Evolutionary conservation across 2,329 filamentous ascomycete genomes (phyloP), one percentile per base, ranked within the genome.

Genomic region (Epicoccum sorghinum): DNA sequence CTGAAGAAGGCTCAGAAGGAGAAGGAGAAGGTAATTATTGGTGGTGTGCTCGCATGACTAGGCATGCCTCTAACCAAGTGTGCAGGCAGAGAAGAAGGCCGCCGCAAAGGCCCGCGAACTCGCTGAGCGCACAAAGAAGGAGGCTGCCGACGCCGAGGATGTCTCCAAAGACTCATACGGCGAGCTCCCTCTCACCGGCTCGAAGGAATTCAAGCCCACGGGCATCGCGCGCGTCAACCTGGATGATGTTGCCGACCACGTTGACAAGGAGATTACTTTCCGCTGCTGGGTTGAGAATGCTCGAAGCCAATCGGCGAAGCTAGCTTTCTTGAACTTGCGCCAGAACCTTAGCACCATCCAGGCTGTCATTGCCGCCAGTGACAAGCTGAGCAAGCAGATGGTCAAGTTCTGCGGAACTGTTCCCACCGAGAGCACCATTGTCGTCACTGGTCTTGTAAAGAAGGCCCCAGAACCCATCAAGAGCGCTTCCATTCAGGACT

Each of bases 391-490:
- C 86, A 88, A 87, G 73, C 91, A 90, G 77, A 98, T 98, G 93
- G 90, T 97, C 72, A 98, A 98, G 79, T 98, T 90, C 86, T 86
- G 89, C 44, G 86, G 85, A 42, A 83, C 80, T 38, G 78, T 96
- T 63, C 89, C 86, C 69, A 82, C 88, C 40, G 93, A 97, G 81
- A 91, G 89, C 65, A 92, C 89, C 65, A 87, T 97, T 24, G 80
- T 87, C 36, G 87, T 97, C 56, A 90, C 96, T 69, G 95, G 89
- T 62, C 79, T 83, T 29, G 88, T 98, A 47, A 85, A 92, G 81
- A 89, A 89, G 78, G 90, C 93, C 0, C 83, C 89, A 22, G 91
- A 96, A 70, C 89, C 91, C 3, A 89, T 98, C 74, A 95, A 96
- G 79, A 95, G 90, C 70, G 90, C 90, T 54, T 87, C 86, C 13